These are phyloP conservation scores for Oenanthe javanica DNA, from an alignment of 140 eudicot genomes.

Conservation along the genomic window DNA sequence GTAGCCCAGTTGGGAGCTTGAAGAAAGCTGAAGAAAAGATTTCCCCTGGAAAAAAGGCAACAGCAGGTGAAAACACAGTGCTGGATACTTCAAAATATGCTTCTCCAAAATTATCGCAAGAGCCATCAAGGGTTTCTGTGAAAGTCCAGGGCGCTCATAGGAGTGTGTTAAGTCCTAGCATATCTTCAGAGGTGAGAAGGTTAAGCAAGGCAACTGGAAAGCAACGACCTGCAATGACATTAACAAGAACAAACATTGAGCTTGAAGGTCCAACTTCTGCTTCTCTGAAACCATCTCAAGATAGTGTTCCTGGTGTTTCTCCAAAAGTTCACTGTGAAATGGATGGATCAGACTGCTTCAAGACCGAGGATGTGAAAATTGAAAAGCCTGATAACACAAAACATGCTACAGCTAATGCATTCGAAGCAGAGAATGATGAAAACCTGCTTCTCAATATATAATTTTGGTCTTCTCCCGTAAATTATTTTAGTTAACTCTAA, in stretches of 20 bases:
- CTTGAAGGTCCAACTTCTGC: conserved; percentile 23
- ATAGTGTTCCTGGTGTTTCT: background rate
- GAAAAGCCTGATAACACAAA: background rate
- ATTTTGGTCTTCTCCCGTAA: background rate
- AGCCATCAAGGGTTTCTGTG: background rate
- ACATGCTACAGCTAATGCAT: background rate
- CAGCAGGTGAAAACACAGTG: conserved; percentile 20
- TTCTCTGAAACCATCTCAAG: conserved; percentile 27
- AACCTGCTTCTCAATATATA: background rate
- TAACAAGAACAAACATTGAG: conserved; percentile 21
- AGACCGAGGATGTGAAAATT: background rate
- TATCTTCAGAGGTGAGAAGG: conserved; percentile 5
- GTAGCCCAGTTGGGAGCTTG: conserved; percentile 32
- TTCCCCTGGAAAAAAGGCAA: conserved; percentile 24
- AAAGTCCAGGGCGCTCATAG: conserved; percentile 10
- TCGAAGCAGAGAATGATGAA: background rate
- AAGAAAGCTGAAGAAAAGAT: conserved; percentile 35
- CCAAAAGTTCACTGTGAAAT: background rate
- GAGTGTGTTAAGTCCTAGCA: conserved; percentile 10
- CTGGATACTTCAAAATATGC: conserved; percentile 26
- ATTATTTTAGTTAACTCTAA: background rate
- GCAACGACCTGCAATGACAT: background rate
- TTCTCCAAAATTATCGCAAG: conserved; percentile 28
- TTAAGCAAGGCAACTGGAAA: conserved; percentile 3
- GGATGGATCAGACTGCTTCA: background rate